Evolutionary conservation across 768 basidiomycete genomes (phyloP), one percentile per base, ranked within the genome.

Genomic region (Boletus tomentosulus): DNA sequence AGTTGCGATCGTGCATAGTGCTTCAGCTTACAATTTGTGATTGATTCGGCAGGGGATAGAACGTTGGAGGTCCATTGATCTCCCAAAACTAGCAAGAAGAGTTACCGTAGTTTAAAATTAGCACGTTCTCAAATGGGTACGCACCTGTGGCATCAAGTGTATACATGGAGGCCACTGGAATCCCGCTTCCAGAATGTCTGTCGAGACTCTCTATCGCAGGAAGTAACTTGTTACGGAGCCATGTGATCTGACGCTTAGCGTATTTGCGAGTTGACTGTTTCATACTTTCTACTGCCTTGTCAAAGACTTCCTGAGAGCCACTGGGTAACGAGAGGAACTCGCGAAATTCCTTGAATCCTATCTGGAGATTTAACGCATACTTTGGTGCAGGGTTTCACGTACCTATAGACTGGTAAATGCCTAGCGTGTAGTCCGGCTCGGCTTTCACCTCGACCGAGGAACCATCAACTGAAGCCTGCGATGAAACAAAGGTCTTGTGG

Each of bases 331-430:
- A 71, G 27, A 92, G 73, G 69, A 88, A 86, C 24, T 75, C 65
- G 57, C 84, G 75, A 63, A 99, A 98, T 71, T 98, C 96, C 67
- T 87, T 92, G 74, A 90, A 98, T 6, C 97, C 96, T 98, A 61
- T 37, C 16, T 42, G 24, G 11, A 34, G 48, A 42, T 66, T 51
- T 51, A 57, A 56, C n/a, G 43, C 37, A 38, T 31, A 19, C 25
- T 19, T 43, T 16, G 34, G 31, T 25, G 9, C 46, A 49, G 44
- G 22, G 48, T 62, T 38, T 37, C 16, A 7, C 70, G 41, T 63
- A 89, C 95, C 96, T 55, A 99, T 99, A 0, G 92, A 83, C 67
- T 99, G 97, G 70, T 89, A 98, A 53, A 98, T 89, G 1, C 97
- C 96, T 10, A 86, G 69, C 0, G 89, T 89, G 62, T 84, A 87